Conservation (phyloP, 805 yeast species). For the Priceomyces melissophilus region DNA sequence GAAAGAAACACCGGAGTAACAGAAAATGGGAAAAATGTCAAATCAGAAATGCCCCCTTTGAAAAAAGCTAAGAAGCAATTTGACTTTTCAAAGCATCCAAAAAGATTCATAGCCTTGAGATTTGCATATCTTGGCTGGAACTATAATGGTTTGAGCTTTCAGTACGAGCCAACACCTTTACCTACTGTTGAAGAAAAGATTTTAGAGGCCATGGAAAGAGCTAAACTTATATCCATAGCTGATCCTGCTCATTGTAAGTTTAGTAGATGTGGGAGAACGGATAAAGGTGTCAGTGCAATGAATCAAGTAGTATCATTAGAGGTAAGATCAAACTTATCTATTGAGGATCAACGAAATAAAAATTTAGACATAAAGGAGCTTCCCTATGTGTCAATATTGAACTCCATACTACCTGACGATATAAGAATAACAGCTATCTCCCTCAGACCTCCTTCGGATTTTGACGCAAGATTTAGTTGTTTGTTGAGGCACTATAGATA, state of each 20-base stretch:
- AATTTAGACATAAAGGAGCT: conserved; percentile 63
- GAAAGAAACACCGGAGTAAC: neutral
- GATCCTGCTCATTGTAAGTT: conserved; percentile 66
- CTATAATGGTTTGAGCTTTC: conserved; percentile 86
- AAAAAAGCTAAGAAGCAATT: conserved; percentile 39
- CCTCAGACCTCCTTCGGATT: conserved; percentile 74
- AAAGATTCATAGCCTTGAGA: conserved; percentile 70
- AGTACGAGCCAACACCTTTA: conserved; percentile 67
- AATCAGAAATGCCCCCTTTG: neutral
- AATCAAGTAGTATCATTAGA: conserved; percentile 84
- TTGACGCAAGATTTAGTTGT: conserved; percentile 94
- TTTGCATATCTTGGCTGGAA: conserved; percentile 95
- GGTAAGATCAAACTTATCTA: conserved; percentile 64
- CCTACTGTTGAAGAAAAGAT: conserved; percentile 86
- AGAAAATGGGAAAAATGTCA: conserved; percentile 1
- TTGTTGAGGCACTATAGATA: conserved; percentile 82
- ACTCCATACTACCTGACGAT: conserved; percentile 75
- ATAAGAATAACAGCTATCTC: conserved; percentile 80
- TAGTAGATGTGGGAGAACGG: conserved; percentile 93
- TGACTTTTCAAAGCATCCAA: conserved; percentile 61
- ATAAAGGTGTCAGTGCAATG: conserved; percentile 95
- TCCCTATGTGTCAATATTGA: conserved; percentile 71
- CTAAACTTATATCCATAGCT: conserved; percentile 59
- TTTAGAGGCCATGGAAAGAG: conserved; percentile 64
- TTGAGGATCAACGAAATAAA: conserved; percentile 59